Evolutionary conservation across 2,329 filamentous ascomycete genomes (phyloP).

Genomic region (Phoma sp.): DNA sequence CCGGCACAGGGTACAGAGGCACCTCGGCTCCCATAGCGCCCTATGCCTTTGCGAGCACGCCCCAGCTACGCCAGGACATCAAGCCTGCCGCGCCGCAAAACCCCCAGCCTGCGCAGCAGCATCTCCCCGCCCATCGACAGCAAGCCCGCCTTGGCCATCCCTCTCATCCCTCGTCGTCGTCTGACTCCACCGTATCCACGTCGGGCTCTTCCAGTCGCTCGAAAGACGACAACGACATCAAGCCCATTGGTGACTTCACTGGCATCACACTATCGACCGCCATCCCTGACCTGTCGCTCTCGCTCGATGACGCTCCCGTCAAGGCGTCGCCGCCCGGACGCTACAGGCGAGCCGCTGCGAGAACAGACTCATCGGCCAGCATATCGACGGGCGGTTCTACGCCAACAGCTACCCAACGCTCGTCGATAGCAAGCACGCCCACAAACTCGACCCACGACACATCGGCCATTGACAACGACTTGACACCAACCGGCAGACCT

Average conservation of each 20-base stretch:
- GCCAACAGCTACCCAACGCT: slow-evolving; percentile 42
- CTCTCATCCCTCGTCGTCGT: slow-evolving; percentile 50
- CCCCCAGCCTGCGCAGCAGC: slow-evolving; percentile 48
- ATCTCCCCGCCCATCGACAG: slow-evolving; percentile 30
- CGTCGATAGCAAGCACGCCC: slow-evolving; percentile 47
- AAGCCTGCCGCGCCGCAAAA: slow-evolving; percentile 62
- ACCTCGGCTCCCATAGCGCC: slow-evolving; percentile 56
- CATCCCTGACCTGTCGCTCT: slow-evolving; percentile 62
- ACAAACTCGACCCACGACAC: slow-evolving; percentile 63
- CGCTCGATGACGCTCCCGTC: slow-evolving; percentile 61
- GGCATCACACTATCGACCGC: slow-evolving; percentile 58
- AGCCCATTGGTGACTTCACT: slow-evolving; percentile 48
- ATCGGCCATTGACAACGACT: slow-evolving; percentile 56
- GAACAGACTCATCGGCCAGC: slow-evolving; percentile 56
- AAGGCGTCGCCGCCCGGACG: slow-evolving; percentile 77
- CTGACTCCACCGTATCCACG: slow-evolving; percentile 54
- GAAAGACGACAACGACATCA: slow-evolving; percentile 58
- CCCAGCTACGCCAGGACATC: slow-evolving; percentile 63
- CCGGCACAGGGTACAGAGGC: slow-evolving; percentile 50
- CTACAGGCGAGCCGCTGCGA: slow-evolving; percentile 73
- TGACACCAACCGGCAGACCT: slow-evolving; percentile 38
- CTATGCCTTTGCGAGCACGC: slow-evolving; percentile 59
- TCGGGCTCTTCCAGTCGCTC: slow-evolving; percentile 59
- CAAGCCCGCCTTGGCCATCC: slow-evolving; percentile 44
- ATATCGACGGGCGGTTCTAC: slow-evolving; percentile 36